Evolutionary conservation across 2,329 filamentous ascomycete genomes (phyloP).

Genomic region (Fusarium nisikadoi): DNA sequence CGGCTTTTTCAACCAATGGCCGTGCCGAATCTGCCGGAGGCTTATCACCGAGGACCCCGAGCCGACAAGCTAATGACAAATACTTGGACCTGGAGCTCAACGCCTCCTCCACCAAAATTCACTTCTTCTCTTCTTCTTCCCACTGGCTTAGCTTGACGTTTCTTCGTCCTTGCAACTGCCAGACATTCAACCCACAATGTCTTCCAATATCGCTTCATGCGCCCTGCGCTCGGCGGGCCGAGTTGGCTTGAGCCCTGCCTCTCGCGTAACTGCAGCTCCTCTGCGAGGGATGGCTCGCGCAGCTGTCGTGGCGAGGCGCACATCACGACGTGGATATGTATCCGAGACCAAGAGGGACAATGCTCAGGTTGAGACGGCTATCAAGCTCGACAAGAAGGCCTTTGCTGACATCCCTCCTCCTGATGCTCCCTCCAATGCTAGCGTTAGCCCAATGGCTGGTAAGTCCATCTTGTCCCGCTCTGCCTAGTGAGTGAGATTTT

Average conservation of each 20-base stretch:
- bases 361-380: slow-evolving; percentile 87
- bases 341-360: slow-evolving; percentile 82
- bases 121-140: slow-evolving; percentile 32
- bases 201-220: slow-evolving; percentile 72
- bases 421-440: slow-evolving; percentile 56
- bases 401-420: slow-evolving; percentile 68
- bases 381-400: slow-evolving; percentile 86
- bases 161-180: slow-evolving; percentile 39
- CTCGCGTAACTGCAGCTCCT: slow-evolving; percentile 50
- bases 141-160: slow-evolving; percentile 34
- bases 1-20: slow-evolving; percentile 47
- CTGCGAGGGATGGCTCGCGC: slow-evolving; percentile 47
- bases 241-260: slow-evolving; percentile 61
- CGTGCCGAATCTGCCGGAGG: slow-evolving; percentile 28
- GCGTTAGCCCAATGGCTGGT: slow-evolving; percentile 82
- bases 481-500: not conserved
- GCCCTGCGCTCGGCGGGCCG: slow-evolving; percentile 80
- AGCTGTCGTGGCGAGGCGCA: slow-evolving; percentile 42
- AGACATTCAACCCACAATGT: slow-evolving; percentile 59
- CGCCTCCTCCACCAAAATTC: slow-evolving; percentile 39
- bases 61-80: slow-evolving; percentile 53
- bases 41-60: slow-evolving; percentile 53
- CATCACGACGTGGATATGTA: slow-evolving; percentile 75
- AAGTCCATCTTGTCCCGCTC: slow-evolving; percentile 21
- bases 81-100: slow-evolving; percentile 42